These are phyloP conservation scores for Centaurea solstitialis DNA, from an alignment of 129 eudicot genomes.

Conservation along the genomic window DNA sequence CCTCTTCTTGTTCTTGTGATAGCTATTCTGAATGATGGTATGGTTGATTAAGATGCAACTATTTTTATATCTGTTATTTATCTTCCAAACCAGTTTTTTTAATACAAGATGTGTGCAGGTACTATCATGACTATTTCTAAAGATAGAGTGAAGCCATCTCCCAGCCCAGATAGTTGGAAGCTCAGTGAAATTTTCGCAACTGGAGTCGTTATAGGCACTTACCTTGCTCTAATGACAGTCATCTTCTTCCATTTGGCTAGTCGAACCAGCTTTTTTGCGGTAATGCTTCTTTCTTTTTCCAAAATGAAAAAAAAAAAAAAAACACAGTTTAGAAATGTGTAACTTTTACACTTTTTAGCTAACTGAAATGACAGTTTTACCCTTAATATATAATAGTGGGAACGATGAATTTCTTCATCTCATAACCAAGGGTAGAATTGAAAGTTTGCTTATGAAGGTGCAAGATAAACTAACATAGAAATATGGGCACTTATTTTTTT, in stretches of 20 bases:
- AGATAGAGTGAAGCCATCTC: conserved; percentile 60
- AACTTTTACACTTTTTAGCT: background rate
- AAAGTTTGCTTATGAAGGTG: background rate
- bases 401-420: background rate
- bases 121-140: conserved; percentile 56
- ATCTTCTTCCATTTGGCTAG: conserved; percentile 44
- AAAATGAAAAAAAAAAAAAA: background rate
- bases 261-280: conserved; percentile 47
- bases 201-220: conserved; percentile 51
- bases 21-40: conserved; percentile 61
- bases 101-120: conserved; percentile 24
- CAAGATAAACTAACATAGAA: background rate
- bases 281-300: conserved; percentile 1
- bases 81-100: background rate
- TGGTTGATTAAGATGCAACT: conserved; percentile 1
- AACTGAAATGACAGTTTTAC: background rate
- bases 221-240: conserved; percentile 51
- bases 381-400: background rate
- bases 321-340: background rate
- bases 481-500: background rate
- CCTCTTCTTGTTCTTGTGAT: conserved; percentile 61
- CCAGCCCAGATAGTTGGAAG: conserved; percentile 58
- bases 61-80: conserved; percentile 1
- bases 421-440: background rate
- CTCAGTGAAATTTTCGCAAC: conserved; percentile 57